Evolutionary conservation across 768 basidiomycete species (phyloP).

Genomic region (Rubroboletus pulcherrimus): DNA sequence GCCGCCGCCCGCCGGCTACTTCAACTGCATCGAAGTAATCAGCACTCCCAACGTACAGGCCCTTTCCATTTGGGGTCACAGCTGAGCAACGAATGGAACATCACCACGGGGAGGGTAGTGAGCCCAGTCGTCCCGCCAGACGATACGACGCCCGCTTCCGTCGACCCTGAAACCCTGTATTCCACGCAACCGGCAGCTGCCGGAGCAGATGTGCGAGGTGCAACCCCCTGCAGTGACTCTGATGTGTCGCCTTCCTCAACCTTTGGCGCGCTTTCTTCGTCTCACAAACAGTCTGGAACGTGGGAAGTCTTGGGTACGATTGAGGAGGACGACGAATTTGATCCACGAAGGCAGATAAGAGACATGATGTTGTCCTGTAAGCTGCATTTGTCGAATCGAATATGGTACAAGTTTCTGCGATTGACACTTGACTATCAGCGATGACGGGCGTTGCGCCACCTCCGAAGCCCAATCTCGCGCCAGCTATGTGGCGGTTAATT

Average conservation of each 20-base stretch:
- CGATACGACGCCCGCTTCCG: slow-evolving; percentile 17
- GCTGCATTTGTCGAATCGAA: background rate
- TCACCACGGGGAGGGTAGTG: slow-evolving; percentile 6
- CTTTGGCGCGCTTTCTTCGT: background rate
- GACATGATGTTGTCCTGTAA: slow-evolving; percentile 10
- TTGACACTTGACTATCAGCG: slow-evolving; percentile 5
- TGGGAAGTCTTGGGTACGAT: slow-evolving; percentile 6
- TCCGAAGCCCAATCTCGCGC: slow-evolving; percentile 28
- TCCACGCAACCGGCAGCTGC: background rate
- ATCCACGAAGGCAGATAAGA: background rate
- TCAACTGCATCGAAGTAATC: slow-evolving; percentile 22
- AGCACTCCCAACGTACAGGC: background rate
- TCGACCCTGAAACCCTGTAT: background rate
- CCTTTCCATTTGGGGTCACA: background rate
- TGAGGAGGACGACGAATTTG: background rate
- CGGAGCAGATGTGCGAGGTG: background rate
- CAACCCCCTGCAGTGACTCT: background rate
- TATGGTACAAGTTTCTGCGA: background rate
- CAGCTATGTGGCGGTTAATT: slow-evolving; percentile 49
- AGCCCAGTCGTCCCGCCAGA: slow-evolving; percentile 18
- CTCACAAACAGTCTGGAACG: background rate
- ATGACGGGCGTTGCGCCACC: background rate
- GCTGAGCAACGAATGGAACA: background rate
- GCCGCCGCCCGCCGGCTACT: slow-evolving; percentile 13
- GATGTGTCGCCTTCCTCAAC: background rate